Conservation (phyloP, 106 monocot genomes). For the Dendrobium nobile region DNA sequence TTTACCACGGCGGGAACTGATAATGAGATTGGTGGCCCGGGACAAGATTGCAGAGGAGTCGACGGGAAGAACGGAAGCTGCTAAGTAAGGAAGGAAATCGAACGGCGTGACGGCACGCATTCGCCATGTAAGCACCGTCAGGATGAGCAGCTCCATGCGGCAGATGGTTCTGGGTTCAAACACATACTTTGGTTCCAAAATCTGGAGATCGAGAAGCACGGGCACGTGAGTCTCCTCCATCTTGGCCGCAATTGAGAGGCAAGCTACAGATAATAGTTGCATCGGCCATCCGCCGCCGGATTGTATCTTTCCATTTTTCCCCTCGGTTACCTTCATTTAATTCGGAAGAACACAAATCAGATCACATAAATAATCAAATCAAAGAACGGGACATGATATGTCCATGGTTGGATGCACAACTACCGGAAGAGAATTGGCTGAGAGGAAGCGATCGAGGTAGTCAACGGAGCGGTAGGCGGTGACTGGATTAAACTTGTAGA, state of each 20-base stretch:
- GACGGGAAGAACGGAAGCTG: conserved; percentile 15
- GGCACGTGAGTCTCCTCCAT: conserved; percentile 84
- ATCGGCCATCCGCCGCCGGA: conserved; percentile 29
- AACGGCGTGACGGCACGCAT: conserved; percentile 65
- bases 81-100: conserved; percentile 24
- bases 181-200: conserved; percentile 20
- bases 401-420: conserved; percentile 52
- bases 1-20: conserved; percentile 41
- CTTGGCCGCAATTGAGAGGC: conserved; percentile 79
- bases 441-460: conserved; percentile 75
- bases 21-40: conserved; percentile 33
- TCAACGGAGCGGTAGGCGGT: conserved; percentile 48
- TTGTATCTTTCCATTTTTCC: neutral
- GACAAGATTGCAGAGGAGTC: conserved; percentile 10
- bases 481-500: conserved; percentile 12
- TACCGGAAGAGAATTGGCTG: conserved; percentile 33
- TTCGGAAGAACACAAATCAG: neutral
- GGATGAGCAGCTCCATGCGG: conserved; percentile 82
- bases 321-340: conserved; percentile 1
- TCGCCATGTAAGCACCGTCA: conserved; percentile 61
- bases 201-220: conserved; percentile 71
- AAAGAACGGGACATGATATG: conserved; percentile 72
- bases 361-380: conserved; percentile 9
- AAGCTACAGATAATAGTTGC: conserved; percentile 47
- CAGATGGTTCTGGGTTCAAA: conserved; percentile 72